Base-by-base conservation (phyloP, 2,329 filamentous ascomycete genomes). In the Pseudocercospora pini-densiflorae region DNA sequence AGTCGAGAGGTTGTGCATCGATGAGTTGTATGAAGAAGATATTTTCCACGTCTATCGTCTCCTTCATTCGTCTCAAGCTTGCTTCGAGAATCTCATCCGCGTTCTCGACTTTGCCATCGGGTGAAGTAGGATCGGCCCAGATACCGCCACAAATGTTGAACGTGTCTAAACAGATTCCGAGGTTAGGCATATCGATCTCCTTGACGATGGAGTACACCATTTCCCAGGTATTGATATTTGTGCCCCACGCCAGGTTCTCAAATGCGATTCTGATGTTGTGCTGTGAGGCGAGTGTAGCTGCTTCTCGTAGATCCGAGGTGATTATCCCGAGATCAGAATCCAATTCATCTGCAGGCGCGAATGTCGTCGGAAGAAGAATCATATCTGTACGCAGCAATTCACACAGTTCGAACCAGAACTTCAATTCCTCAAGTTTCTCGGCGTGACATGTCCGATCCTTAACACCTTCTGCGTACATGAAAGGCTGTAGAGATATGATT, bases 21-120 rank as follows among this genome's bases (percentile, higher is more conserved):
- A 91, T 90, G 8, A 93, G 83, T 75, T 94, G 92, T 0, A 94
- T 82, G 72, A 91, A 92, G 73, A 93, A 92, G 0, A 94, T 82
- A 75, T 90, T 92, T 36, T 79, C 76, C 0, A 86, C 81, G 66
- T 92, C 86, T 5, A 93, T 79, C 0, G 79, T 80, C 1, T 79
- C 70, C 0, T 87, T 77, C 6, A 92, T 79, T 5, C 83, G 79
- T 29, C 80, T 76, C 53, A 92, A 77, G 0, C 88, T 89, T 1
- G 79, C 78, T 9, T 78, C 75, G 0, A 90, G 81, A 0, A 82
- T 84, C 2, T 80, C 77, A 2, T 90, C 86, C 5, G 86, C 89
- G 66, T 86, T 81, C 0, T 78, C 69, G 0, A 81, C 86, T 68
- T 82, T 82, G 1, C 89, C 87, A 0, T 81, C 81, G 0, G 79